Conservation (phyloP, 2,329 filamentous ascomycete species). For the Penicillium sp. region DNA sequence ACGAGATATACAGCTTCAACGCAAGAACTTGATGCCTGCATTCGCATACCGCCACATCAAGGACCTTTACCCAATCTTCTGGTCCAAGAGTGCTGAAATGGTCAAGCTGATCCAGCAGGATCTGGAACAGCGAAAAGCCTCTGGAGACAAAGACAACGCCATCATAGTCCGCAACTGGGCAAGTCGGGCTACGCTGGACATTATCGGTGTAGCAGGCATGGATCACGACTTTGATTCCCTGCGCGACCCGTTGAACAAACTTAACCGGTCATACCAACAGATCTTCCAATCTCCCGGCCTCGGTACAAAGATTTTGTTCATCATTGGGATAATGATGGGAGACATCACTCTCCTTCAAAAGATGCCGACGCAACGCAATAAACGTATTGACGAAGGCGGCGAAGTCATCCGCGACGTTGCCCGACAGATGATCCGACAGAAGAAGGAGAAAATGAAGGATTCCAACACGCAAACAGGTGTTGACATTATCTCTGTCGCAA, state of each 20-base stretch:
- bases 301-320: slow-evolving; percentile 55
- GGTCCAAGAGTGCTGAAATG: slow-evolving; percentile 74
- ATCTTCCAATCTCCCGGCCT: slow-evolving; percentile 32
- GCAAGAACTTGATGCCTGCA: slow-evolving; percentile 79
- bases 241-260: slow-evolving; percentile 62
- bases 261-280: slow-evolving; percentile 53
- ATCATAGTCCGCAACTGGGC: slow-evolving; percentile 68
- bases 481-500: slow-evolving; percentile 81
- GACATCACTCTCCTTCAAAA: slow-evolving; percentile 65
- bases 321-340: slow-evolving; percentile 66
- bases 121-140: slow-evolving; percentile 44
- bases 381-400: slow-evolving; percentile 64
- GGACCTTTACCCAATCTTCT: slow-evolving; percentile 82
- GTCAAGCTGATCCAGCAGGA: slow-evolving; percentile 64
- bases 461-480: slow-evolving; percentile 49
- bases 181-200: slow-evolving; percentile 73
- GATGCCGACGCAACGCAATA: slow-evolving; percentile 75
- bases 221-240: slow-evolving; percentile 74
- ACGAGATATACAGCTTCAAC: slow-evolving; percentile 55
- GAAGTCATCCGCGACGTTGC: slow-evolving; percentile 69
- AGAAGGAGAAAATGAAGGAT: slow-evolving; percentile 62
- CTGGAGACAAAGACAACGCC: slow-evolving; percentile 47
- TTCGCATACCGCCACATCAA: slow-evolving; percentile 89
- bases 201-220: slow-evolving; percentile 75
- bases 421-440: slow-evolving; percentile 70